Evolutionary conservation across 2,329 filamentous ascomycete genomes (phyloP), one percentile per base, ranked within the genome.

Genomic region (Hypoxylon sp.): DNA sequence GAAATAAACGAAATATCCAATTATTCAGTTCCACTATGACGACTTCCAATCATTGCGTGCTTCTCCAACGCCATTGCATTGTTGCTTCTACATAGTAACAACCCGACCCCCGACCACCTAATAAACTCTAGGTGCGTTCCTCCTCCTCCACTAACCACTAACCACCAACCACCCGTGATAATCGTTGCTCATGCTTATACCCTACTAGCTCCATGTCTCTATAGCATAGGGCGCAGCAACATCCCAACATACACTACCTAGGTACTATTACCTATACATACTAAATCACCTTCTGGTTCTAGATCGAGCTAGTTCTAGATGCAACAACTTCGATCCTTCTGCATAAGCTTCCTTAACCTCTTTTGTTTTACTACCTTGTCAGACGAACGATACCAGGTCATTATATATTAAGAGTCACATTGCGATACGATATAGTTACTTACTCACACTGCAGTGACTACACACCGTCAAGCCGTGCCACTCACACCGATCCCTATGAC

Each of bases 251-350:
- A n/a, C n/a, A n/a, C n/a, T n/a, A n/a, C n/a, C n/a, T n/a, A n/a
- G n/a, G n/a, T n/a, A n/a, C n/a, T n/a, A n/a, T n/a, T n/a, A n/a
- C n/a, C n/a, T n/a, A n/a, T n/a, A n/a, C n/a, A n/a, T n/a, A n/a
- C n/a, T n/a, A 25, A 43, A 32, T 27, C 44, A 53, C 49, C 49
- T 57, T 57, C 53, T 53, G 30, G 30, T 57, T 57, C 31, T 32
- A 49, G 53, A 50, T 48, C 49, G 13, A 53, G 25, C 40, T 31
- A 36, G 37, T 25, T 23, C 32, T 16, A 15, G 26, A 55, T 55
- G 47, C 27, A 34, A 44, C 43, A 17, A 55, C 40, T 41, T 40
- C 38, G 43, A 55, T 53, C 44, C 50, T 46, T 43, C 50, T 49
- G 49, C 38, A 35, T 20, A 37, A 26, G 13, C 8, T 17, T 29